Evolutionary conservation across 495 filamentous ascomycete species (phyloP).

Genomic region (Xylaria nigripes): DNA sequence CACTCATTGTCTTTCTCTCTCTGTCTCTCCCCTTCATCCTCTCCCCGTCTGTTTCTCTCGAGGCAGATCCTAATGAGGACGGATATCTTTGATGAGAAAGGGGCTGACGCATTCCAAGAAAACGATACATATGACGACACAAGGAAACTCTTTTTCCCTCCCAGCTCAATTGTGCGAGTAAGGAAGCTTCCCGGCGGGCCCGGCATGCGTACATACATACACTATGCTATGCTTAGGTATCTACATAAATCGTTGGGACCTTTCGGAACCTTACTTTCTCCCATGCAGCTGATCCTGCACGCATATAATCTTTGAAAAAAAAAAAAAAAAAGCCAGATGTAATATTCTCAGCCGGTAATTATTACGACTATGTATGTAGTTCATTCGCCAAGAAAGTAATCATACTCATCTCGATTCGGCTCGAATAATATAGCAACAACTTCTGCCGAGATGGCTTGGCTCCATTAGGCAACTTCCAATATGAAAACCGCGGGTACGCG

Average conservation of each 20-base stretch:
- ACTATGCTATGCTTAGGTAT: no score
- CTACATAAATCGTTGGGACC: no score
- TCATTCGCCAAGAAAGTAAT: background rate
- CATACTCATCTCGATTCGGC: background rate
- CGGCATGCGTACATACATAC: background rate
- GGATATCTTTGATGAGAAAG: no score
- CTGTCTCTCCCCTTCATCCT: no score
- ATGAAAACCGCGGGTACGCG: background rate
- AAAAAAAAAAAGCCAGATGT: no score
- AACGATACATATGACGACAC: no score
- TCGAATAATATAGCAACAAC: constrained; percentile 1
- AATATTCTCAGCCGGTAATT: background rate
- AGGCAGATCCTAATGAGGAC: no score
- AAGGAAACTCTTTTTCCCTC: no score
- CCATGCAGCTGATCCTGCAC: background rate
- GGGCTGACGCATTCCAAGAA: no score
- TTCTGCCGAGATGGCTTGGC: background rate
- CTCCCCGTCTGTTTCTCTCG: no score
- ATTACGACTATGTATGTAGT: background rate
- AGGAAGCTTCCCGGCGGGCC: background rate
- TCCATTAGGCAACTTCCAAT: constrained; percentile 2
- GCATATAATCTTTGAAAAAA: background rate
- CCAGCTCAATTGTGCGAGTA: background rate
- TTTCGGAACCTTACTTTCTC: background rate
- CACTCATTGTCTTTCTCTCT: no score